Evolutionary conservation across 495 filamentous ascomycete genomes (phyloP).

Genomic region (Pyrenula aspistea): DNA sequence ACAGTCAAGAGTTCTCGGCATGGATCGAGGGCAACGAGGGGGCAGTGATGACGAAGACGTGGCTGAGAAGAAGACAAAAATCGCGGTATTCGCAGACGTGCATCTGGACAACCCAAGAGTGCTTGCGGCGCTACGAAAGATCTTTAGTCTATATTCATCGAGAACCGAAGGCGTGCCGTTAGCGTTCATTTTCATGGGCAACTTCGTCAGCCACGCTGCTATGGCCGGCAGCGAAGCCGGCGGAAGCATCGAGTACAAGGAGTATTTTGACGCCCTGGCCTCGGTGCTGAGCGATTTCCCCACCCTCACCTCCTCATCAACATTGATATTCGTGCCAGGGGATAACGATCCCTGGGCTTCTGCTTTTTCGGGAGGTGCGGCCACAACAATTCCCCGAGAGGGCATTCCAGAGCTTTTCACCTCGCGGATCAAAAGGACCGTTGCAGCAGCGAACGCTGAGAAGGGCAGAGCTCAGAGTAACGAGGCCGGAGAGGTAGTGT

Average conservation of each 20-base stretch:
- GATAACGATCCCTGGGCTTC: constrained; percentile 94
- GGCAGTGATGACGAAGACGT: constrained; percentile 17
- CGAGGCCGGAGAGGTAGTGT: constrained; percentile 59
- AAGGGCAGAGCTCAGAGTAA: constrained; percentile 27
- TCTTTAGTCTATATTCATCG: constrained; percentile 58
- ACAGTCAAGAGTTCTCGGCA: constrained; percentile 31
- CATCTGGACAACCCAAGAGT: constrained; percentile 72
- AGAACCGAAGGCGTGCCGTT: constrained; percentile 29
- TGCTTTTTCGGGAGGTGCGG: constrained; percentile 72
- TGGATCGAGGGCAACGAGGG: constrained; percentile 7
- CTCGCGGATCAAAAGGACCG: constrained; percentile 64
- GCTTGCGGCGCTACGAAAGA: constrained; percentile 62
- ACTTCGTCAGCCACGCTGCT: constrained; percentile 65
- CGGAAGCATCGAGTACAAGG: constrained; percentile 85
- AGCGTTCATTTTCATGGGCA: constrained; percentile 64
- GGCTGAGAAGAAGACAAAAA: constrained; percentile 27
- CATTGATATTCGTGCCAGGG: constrained; percentile 85
- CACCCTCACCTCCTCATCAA: constrained; percentile 61
- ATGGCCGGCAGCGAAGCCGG: constrained; percentile 55
- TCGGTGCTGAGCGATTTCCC: constrained; percentile 76
- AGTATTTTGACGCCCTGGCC: constrained; percentile 80
- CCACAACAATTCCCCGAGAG: constrained; percentile 59
- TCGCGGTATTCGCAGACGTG: constrained; percentile 69
- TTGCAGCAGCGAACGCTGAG: constrained; percentile 63
- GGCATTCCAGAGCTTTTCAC: constrained; percentile 79